phyloP scores from a whole-genome alignment of 768 basidiomycete genomes.

The Neoboletus brunneissimus region DNA sequence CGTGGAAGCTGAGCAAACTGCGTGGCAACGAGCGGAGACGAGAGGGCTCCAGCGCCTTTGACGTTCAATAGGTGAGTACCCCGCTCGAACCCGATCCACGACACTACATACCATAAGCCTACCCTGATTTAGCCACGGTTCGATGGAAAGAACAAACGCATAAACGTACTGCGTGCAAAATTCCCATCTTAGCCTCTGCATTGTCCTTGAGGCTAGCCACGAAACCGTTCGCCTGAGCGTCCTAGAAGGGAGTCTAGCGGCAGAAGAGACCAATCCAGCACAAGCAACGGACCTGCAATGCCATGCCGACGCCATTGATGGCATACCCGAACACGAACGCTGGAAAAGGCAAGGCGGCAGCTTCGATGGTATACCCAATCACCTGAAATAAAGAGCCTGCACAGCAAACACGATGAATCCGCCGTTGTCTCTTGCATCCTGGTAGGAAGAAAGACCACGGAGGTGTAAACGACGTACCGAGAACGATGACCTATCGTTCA shows the following conservation, averaged over 20 bases:
- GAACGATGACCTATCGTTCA: constrained; percentile 24
- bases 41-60: constrained; percentile 62
- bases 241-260: constrained; percentile 23
- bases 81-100: background rate
- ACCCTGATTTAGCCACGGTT: background rate
- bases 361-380: constrained; percentile 35
- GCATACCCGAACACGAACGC: constrained; percentile 41
- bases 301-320: constrained; percentile 45
- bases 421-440: no score
- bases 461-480: constrained; percentile 17
- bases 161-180: constrained; percentile 38
- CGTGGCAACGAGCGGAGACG: constrained; percentile 74
- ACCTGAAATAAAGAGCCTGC: constrained; percentile 31
- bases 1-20: constrained; percentile 62
- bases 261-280: background rate
- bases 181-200: constrained; percentile 39
- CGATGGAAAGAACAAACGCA: constrained; percentile 25
- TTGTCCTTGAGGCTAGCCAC: constrained; percentile 40
- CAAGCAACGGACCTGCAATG: constrained; percentile 40
- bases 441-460: no score
- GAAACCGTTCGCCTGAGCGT: constrained; percentile 49
- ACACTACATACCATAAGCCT: constrained; percentile 34
- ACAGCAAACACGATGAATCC: background rate
- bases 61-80: constrained; percentile 4
- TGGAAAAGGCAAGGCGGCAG: constrained; percentile 45